Conservation (phyloP, 1,284 basidiomycete species). For the Dichomitus squalens region DNA sequence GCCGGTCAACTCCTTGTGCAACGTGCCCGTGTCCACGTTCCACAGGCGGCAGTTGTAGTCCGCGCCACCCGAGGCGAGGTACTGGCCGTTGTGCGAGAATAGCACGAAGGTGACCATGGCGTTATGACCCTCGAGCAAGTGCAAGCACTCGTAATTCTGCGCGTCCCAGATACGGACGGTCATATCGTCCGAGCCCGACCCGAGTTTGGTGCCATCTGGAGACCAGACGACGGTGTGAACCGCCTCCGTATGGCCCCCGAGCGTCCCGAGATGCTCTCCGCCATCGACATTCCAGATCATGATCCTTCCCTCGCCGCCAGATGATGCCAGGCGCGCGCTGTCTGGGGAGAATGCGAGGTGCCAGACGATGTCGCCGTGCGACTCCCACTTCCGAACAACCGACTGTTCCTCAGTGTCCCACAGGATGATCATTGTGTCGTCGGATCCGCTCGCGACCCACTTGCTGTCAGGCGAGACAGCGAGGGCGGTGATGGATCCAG, state of each 20-base stretch:
- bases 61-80: slow-evolving; percentile 22
- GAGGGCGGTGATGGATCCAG: slow-evolving; percentile 10
- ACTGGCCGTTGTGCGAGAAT: slow-evolving; percentile 25
- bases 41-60: slow-evolving; percentile 24
- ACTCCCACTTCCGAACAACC: slow-evolving; percentile 11
- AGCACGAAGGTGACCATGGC: slow-evolving; percentile 22
- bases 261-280: slow-evolving; percentile 2
- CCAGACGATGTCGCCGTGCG: slow-evolving; percentile 14
- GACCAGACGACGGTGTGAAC: slow-evolving; percentile 26
- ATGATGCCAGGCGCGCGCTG: slow-evolving; percentile 22
- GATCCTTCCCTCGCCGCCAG: slow-evolving; percentile 21
- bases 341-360: slow-evolving; percentile 29
- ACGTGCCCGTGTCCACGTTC: slow-evolving; percentile 13
- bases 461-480: slow-evolving; percentile 24
- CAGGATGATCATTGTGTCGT: slow-evolving; percentile 17
- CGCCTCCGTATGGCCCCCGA: slow-evolving; percentile 19
- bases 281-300: slow-evolving; percentile 23
- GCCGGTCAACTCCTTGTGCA: slow-evolving; percentile 10
- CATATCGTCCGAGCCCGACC: slow-evolving; percentile 28
- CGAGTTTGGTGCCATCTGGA: slow-evolving; percentile 26
- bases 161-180: slow-evolving; percentile 12
- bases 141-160: neutral
- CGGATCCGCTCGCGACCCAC: slow-evolving; percentile 22
- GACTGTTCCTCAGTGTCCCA: slow-evolving; percentile 10
- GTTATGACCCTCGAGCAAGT: slow-evolving; percentile 21